Conservation (phyloP, 2,329 filamentous ascomycete genomes). For the Fusarium sororula region DNA sequence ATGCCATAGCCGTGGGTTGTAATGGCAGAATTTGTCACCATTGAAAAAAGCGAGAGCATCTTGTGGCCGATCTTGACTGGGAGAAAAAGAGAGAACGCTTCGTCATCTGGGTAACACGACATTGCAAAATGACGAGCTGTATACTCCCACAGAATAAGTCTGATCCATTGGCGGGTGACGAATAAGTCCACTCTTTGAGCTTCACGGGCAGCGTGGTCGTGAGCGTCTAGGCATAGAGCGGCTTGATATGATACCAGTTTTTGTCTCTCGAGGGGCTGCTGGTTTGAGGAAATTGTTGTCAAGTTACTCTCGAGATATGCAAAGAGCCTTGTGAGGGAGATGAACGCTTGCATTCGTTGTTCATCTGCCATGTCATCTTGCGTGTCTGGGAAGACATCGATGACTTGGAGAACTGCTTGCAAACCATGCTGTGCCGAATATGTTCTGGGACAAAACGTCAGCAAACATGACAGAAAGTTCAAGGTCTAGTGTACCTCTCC, state of each 20-base stretch:
- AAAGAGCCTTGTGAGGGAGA: slow-evolving; percentile 36
- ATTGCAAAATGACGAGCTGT: slow-evolving; percentile 41
- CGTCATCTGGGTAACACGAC: slow-evolving; percentile 36
- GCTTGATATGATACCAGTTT: slow-evolving; percentile 35
- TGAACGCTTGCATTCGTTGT: slow-evolving; percentile 33
- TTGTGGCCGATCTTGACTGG: slow-evolving; percentile 42
- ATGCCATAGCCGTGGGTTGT: slow-evolving; percentile 42
- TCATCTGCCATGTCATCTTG: slow-evolving; percentile 28
- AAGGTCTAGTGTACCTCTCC: slow-evolving; percentile 6
- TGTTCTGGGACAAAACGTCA: slow-evolving; percentile 11
- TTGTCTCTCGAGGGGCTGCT: slow-evolving; percentile 29
- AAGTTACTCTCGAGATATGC: slow-evolving; percentile 38
- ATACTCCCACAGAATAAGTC: slow-evolving; percentile 42
- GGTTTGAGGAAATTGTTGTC: slow-evolving; percentile 25
- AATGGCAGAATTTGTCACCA: slow-evolving; percentile 34
- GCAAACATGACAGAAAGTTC: accelerated
- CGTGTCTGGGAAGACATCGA: slow-evolving; percentile 31
- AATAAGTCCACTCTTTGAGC: slow-evolving; percentile 41
- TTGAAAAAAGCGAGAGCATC: slow-evolving; percentile 38
- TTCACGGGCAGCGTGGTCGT: slow-evolving; percentile 32
- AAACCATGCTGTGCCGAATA: slow-evolving; percentile 39
- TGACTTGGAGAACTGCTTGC: slow-evolving; percentile 35
- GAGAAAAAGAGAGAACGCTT: slow-evolving; percentile 40
- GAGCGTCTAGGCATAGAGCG: slow-evolving; percentile 23
- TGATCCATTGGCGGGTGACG: slow-evolving; percentile 44